A percentile compares a stretch with the other conserved stretches of the same genome.
These are phyloP conservation scores for Rheum nobile DNA, from an alignment of 148 eudicot species.

Conservation along the genomic window DNA sequence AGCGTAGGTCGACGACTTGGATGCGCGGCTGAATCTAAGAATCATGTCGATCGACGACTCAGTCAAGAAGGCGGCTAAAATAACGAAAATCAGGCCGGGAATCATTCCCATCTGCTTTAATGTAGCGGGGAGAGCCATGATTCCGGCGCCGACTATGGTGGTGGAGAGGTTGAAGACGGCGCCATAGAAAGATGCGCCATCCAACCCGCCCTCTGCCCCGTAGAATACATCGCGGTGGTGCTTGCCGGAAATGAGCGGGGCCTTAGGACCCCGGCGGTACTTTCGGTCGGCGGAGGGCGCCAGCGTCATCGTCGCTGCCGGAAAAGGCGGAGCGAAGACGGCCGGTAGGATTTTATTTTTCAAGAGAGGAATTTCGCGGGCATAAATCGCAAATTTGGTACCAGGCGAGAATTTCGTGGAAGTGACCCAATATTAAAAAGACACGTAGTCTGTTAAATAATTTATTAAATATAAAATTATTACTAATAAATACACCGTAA, in stretches of 20 bases:
- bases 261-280: conserved; percentile 25
- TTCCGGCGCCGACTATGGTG: conserved; percentile 81
- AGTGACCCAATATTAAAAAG: background rate
- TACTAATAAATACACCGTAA: no score
- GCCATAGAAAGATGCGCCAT: conserved; percentile 41
- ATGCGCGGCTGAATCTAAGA: conserved; percentile 52
- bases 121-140: conserved; percentile 80
- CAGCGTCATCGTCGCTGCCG: conserved; percentile 1
- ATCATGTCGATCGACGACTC: conserved; percentile 62
- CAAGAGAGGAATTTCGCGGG: background rate
- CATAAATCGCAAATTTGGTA: background rate
- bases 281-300: background rate
- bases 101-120: conserved; percentile 66
- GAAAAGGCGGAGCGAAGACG: background rate
- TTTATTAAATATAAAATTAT: no score
- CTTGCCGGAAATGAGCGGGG: conserved; percentile 41
- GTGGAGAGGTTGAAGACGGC: conserved; percentile 73
- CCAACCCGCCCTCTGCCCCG: conserved; percentile 23
- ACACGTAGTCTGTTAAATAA: background rate
- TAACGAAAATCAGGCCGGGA: conserved; percentile 45
- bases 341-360: background rate
- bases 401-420: background rate
- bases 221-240: conserved; percentile 16
- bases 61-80: conserved; percentile 55
- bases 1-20: conserved; percentile 45